Evolutionary conservation across 768 basidiomycete genomes (phyloP).

Genomic region (Fibroporia radiculosa): DNA sequence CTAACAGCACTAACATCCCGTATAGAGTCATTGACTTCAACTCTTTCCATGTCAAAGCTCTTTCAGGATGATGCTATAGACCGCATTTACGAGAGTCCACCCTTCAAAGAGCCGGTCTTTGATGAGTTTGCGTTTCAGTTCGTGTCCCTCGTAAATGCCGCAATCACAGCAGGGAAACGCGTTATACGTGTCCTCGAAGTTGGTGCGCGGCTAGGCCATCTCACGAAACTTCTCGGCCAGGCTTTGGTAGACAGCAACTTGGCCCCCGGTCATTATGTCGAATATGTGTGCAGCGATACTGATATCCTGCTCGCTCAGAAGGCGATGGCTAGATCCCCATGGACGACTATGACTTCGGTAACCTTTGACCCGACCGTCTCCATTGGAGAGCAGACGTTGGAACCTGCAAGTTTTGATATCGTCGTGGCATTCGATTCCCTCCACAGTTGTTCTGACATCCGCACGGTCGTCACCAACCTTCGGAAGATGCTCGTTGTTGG

Average conservation of each 20-base stretch:
- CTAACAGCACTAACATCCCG: not conserved
- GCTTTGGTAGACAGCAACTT: constrained; percentile 12
- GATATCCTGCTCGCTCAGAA: constrained; percentile 10
- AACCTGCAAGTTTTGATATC: constrained; percentile 11
- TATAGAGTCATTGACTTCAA: constrained; percentile 4
- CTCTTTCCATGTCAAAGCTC: constrained; percentile 9
- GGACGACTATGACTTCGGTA: constrained; percentile 10
- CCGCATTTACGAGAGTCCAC: constrained; percentile 11
- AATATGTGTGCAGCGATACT: constrained; percentile 14
- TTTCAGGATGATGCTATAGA: constrained; percentile 14
- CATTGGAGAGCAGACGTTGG: constrained; percentile 9
- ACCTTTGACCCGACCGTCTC: constrained; percentile 11
- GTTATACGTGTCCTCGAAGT: constrained; percentile 16
- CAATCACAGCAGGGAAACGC: constrained; percentile 10
- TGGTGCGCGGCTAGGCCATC: constrained; percentile 12
- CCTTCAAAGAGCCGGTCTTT: constrained; percentile 9
- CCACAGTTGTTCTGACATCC: constrained; percentile 9
- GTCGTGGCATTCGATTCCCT: constrained; percentile 14
- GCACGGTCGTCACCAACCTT: constrained; percentile 3
- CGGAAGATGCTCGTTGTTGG: constrained; percentile 14
- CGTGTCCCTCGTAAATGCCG: constrained; percentile 5
- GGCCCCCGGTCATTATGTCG: constrained; percentile 5
- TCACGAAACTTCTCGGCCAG: constrained; percentile 13
- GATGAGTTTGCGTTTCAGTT: constrained; percentile 5
- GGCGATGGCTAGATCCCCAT: constrained; percentile 9